Percentiles rank a stretch among this genome's conserved stretches.
These are phyloP conservation scores for Pythium aquatile DNA, from an alignment of 352 stramenopile genomes.

Conservation along the genomic window DNA sequence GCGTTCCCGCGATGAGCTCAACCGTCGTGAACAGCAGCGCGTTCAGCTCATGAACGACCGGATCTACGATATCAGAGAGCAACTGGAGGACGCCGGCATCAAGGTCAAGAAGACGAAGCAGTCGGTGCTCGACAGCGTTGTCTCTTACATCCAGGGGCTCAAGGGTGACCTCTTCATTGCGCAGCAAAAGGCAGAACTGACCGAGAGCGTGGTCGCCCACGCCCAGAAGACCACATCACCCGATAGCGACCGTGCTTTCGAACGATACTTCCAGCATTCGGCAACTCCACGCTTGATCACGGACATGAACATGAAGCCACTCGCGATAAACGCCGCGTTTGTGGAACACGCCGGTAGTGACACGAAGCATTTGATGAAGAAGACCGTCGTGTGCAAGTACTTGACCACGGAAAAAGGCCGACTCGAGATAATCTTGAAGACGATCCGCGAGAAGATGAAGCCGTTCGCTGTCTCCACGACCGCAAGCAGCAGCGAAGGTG, in stretches of 20 bases:
- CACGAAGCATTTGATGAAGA: neutral
- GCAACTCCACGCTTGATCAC: conserved; percentile 58
- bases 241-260: conserved; percentile 32
- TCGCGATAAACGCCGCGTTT: conserved; percentile 67
- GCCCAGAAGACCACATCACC: conserved; percentile 20
- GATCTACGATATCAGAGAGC: conserved; percentile 41
- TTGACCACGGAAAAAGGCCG: neutral
- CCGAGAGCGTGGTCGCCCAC: neutral
- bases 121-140: conserved; percentile 28
- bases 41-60: conserved; percentile 86
- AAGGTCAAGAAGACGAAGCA: conserved; percentile 34
- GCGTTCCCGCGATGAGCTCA: conserved; percentile 68
- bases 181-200: conserved; percentile 27
- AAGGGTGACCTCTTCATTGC: conserved; percentile 27
- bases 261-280: conserved; percentile 57
- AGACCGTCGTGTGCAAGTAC: neutral
- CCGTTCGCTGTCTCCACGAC: neutral
- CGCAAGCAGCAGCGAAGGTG: neutral
- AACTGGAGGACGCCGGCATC: conserved; percentile 25
- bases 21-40: conserved; percentile 80
- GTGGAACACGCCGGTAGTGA: neutral
- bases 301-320: conserved; percentile 52
- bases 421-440: neutral
- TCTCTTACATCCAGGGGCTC: conserved; percentile 24
- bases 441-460: neutral